Conservation (phyloP, 192 early-diverging fungal species). For the Phycomyces blakesleeanus region DNA sequence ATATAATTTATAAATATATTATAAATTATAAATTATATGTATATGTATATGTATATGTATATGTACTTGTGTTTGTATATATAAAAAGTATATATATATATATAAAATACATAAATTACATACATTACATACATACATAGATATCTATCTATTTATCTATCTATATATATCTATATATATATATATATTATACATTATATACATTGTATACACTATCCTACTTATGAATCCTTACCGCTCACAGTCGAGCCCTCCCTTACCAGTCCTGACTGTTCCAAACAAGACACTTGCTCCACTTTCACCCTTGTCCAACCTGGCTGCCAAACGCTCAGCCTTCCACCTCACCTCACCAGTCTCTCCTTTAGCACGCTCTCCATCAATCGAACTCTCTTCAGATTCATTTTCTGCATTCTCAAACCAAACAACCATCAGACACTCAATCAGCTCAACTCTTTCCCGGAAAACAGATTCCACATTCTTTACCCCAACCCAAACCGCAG, state of each 20-base stretch:
- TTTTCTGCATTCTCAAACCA: background rate
- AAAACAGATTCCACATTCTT: constrained; percentile 15
- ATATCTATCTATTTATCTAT: too few relatives aligned
- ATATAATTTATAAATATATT: too few relatives aligned
- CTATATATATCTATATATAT: background rate
- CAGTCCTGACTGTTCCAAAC: background rate
- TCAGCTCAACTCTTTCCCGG: background rate
- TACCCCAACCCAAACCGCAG: constrained; percentile 11
- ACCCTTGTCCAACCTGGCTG: background rate
- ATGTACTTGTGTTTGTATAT: too few relatives aligned
- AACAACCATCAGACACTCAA: background rate
- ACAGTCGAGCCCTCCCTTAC: background rate
- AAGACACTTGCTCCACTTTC: background rate
- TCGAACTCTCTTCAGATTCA: constrained; percentile 17
- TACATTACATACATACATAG: too few relatives aligned
- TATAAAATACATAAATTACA: too few relatives aligned
- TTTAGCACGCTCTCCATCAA: background rate
- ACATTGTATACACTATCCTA: too few relatives aligned
- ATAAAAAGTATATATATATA: too few relatives aligned
- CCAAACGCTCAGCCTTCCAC: background rate
- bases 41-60: too few relatives aligned
- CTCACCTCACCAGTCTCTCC: background rate
- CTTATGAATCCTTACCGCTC: background rate
- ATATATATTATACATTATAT: background rate
- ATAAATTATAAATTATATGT: too few relatives aligned